Percentiles rank a stretch among this genome's conserved stretches.
Conservation (phyloP, 2,329 filamentous ascomycete genomes). For the Xylaria sp. region DNA sequence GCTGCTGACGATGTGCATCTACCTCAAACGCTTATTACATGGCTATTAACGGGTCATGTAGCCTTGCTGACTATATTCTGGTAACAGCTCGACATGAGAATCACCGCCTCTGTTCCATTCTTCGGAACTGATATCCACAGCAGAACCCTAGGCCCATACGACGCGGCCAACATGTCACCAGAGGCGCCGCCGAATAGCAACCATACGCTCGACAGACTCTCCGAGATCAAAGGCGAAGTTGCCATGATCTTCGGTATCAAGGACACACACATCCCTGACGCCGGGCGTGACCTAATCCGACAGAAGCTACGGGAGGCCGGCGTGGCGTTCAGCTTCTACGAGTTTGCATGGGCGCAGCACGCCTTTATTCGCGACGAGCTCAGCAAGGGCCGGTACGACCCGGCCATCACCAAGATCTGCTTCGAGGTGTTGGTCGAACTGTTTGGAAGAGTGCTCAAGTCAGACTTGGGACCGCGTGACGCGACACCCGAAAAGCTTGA, state of each 20-base stretch:
- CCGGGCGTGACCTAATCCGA: conserved; percentile 84
- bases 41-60: background rate
- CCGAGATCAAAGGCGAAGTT: conserved; percentile 80
- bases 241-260: conserved; percentile 92
- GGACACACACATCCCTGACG: conserved; percentile 88
- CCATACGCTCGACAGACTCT: conserved; percentile 66
- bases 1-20: background rate
- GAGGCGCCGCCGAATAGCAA: conserved; percentile 54
- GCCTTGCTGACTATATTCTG: conserved; percentile 16
- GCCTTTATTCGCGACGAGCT: conserved; percentile 94
- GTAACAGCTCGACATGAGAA: conserved; percentile 74
- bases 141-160: conserved; percentile 74
- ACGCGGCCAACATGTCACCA: conserved; percentile 59
- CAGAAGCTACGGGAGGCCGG: conserved; percentile 82
- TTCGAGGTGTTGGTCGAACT: conserved; percentile 91
- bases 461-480: conserved; percentile 78
- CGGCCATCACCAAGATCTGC: conserved; percentile 85
- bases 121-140: conserved; percentile 93
- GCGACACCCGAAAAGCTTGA: conserved; percentile 72
- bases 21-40: background rate
- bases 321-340: conserved; percentile 82
- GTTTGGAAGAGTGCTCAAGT: conserved; percentile 81
- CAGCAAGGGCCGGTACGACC: conserved; percentile 93
- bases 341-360: conserved; percentile 93
- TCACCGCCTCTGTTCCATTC: conserved; percentile 83